Evolutionary conservation across 495 filamentous ascomycete species (phyloP).

Genomic region (Talaromyces ruber): DNA sequence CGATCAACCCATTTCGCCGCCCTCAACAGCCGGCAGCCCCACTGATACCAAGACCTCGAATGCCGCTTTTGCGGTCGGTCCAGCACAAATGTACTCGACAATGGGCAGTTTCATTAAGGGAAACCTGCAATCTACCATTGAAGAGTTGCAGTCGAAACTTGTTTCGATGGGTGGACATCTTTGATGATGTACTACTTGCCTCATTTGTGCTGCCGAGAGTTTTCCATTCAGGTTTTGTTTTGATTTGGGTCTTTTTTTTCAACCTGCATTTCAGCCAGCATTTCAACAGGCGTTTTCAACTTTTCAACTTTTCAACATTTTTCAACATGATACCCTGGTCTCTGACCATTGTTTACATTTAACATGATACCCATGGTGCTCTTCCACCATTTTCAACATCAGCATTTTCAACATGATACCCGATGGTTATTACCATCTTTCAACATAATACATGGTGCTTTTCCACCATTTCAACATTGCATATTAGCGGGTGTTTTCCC

Average conservation of each 20-base stretch:
- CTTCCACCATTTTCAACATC: neutral
- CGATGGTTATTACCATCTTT: neutral
- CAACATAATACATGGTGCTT: neutral
- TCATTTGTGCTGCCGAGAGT: neutral
- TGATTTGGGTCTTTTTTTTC: neutral
- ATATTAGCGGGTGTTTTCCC: neutral
- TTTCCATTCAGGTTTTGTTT: neutral
- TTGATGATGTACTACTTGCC: neutral
- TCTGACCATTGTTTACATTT: neutral
- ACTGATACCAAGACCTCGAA: neutral
- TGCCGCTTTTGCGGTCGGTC: neutral
- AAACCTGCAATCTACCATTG: slow-evolving; percentile 3
- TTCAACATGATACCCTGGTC: slow-evolving; percentile 4
- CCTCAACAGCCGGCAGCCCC: neutral
- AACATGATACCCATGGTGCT: neutral
- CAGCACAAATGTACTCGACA: slow-evolving; percentile 2
- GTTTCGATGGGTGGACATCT: neutral
- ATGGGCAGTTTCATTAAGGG: slow-evolving; percentile 5
- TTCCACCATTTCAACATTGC: slow-evolving; percentile 1
- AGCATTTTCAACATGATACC: neutral
- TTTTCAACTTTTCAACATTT: neutral
- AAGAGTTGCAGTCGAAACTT: slow-evolving; percentile 7
- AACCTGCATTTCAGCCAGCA: slow-evolving; percentile 5
- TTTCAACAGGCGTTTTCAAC: slow-evolving; percentile 3
- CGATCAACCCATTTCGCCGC: neutral